Conservation (phyloP, 2,329 filamentous ascomycete genomes). For the Malbranchea cinnamomea region DNA sequence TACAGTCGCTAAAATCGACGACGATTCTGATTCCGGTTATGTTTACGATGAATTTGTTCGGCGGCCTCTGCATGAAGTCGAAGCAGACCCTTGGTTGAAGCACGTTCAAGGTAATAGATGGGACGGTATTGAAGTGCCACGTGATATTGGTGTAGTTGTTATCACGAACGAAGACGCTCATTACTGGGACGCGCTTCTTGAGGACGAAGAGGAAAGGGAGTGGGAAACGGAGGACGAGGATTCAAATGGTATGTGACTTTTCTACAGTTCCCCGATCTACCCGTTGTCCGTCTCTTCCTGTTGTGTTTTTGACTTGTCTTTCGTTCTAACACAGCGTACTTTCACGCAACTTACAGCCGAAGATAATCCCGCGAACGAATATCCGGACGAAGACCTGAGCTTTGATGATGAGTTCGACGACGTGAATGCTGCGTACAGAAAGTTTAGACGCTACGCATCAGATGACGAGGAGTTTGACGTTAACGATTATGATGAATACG, state of each 20-base stretch:
- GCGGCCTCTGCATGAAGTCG: slow-evolving; percentile 23
- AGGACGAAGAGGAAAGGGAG: slow-evolving; percentile 36
- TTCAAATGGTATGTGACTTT: slow-evolving; percentile 37
- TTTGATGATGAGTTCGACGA: slow-evolving; percentile 33
- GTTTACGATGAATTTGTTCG: slow-evolving; percentile 49
- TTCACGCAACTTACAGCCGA: slow-evolving; percentile 22
- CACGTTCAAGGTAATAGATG: slow-evolving; percentile 8
- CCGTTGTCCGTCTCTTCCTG: neutral
- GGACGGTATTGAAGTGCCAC: slow-evolving; percentile 12
- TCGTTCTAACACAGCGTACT: neutral
- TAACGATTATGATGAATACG: slow-evolving; percentile 19
- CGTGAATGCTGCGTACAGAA: slow-evolving; percentile 21
- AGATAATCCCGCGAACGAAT: slow-evolving; percentile 36
- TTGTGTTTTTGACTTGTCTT: neutral
- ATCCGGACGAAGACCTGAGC: slow-evolving; percentile 35
- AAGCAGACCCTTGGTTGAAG: slow-evolving; percentile 4
- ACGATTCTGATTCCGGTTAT: slow-evolving; percentile 37
- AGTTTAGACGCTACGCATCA: slow-evolving; percentile 27
- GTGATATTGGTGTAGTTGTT: slow-evolving; percentile 27
- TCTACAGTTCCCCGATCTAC: slow-evolving; percentile 1
- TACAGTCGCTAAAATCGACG: slow-evolving; percentile 19
- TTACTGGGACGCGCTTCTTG: slow-evolving; percentile 42
- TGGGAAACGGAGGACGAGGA: slow-evolving; percentile 48
- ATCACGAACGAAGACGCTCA: slow-evolving; percentile 31
- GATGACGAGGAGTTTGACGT: slow-evolving; percentile 32